phyloP scores from a whole-genome alignment of 768 basidiomycete genomes.

The Coprinopsis sp. region DNA sequence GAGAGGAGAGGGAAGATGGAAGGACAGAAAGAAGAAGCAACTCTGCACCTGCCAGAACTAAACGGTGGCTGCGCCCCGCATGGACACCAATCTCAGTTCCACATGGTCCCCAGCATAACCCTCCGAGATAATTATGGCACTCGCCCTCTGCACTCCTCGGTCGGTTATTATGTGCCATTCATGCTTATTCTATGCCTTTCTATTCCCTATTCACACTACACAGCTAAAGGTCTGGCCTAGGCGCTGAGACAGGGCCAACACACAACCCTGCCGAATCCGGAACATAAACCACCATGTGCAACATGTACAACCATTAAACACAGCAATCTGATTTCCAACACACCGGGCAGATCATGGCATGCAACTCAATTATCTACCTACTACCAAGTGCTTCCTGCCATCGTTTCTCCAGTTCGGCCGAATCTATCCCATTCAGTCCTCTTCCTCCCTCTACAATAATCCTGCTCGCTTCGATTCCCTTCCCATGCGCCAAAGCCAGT shows the following conservation, averaged over 20 bases:
- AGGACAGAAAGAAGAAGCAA: slow-evolving; percentile 23
- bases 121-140: slow-evolving; percentile 10
- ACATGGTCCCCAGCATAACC: slow-evolving; percentile 10
- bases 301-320: not conserved
- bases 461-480: slow-evolving; percentile 36
- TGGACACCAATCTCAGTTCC: slow-evolving; percentile 15
- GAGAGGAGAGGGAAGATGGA: slow-evolving; percentile 16
- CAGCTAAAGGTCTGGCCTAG: not conserved
- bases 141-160: slow-evolving; percentile 10
- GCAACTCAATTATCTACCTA: slow-evolving; percentile 5
- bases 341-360: slow-evolving; percentile 9
- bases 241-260: slow-evolving; percentile 3
- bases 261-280: not conserved
- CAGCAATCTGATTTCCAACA: not conserved
- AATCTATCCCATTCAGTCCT: slow-evolving; percentile 22
- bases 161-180: slow-evolving; percentile 12
- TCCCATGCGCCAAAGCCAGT: slow-evolving; percentile 41
- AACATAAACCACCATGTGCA: slow-evolving; percentile 12
- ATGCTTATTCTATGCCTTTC: slow-evolving; percentile 3
- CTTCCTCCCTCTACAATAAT: slow-evolving; percentile 29
- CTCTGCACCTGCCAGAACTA: slow-evolving; percentile 10
- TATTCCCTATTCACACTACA: slow-evolving; percentile 2
- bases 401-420: slow-evolving; percentile 29
- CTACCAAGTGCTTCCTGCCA: slow-evolving; percentile 23
- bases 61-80: slow-evolving; percentile 21